Conservation (phyloP, 768 basidiomycete genomes). For the Hygrophoropsis aurantiaca region DNA sequence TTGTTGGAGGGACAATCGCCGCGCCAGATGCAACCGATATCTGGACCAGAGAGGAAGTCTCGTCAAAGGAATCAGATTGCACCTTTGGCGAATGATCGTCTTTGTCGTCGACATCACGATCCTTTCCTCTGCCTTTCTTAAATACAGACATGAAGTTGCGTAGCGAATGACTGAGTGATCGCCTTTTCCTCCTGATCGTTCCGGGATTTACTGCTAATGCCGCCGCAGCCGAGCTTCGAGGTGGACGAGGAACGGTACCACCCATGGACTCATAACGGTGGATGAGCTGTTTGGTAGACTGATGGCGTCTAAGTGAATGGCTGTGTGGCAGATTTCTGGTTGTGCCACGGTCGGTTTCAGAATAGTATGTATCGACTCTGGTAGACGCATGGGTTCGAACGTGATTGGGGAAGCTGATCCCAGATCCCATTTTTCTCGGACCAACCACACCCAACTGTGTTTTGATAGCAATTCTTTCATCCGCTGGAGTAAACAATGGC, state of each 20-base stretch:
- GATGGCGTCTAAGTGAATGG: conserved; percentile 21
- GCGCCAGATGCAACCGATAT: background rate
- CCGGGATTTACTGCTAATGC: conserved; percentile 13
- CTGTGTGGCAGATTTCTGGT: background rate
- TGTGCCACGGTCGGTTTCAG: background rate
- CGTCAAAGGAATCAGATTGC: background rate
- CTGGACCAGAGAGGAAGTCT: background rate
- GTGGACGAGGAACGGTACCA: conserved; percentile 4
- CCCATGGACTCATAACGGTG: conserved; percentile 51
- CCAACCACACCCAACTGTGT: conserved; percentile 14
- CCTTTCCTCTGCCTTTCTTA: conserved; percentile 45
- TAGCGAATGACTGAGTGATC: conserved; percentile 62
- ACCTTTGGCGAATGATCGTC: conserved; percentile 14
- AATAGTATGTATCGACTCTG: background rate
- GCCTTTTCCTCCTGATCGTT: conserved; percentile 41
- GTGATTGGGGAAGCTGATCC: background rate
- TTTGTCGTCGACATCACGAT: conserved; percentile 23
- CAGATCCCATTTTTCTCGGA: conserved; percentile 16
- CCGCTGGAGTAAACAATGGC: background rate
- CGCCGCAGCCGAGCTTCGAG: conserved; percentile 10
- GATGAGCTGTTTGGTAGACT: conserved; percentile 54
- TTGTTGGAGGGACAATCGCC: conserved; percentile 1
- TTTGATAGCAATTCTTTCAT: conserved; percentile 3
- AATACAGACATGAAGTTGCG: conserved; percentile 62
- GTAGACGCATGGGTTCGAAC: background rate